Percentiles rank a stretch among this genome's conserved stretches.
Evolutionary conservation across 768 basidiomycete species (phyloP).

Genomic region (Boletus pseudo-olivaceus): DNA sequence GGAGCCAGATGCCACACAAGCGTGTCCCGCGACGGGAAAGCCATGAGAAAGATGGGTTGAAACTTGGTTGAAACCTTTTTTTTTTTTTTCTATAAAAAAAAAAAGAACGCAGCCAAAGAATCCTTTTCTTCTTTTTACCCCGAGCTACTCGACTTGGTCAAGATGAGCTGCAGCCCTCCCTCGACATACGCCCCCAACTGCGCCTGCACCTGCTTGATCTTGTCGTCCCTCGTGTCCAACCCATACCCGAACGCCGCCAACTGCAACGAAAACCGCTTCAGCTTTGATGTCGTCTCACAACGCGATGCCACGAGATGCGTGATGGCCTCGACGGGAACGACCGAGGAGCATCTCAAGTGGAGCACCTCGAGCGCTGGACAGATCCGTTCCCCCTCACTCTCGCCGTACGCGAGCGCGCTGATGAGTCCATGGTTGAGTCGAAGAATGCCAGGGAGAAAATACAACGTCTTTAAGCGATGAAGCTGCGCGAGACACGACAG

Average conservation of each 20-base stretch:
- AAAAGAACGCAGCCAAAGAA: too few relatives aligned
- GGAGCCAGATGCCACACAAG: too few relatives aligned
- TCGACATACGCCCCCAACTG: conserved; percentile 20
- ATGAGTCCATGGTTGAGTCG: conserved; percentile 32
- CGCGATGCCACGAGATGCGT: conserved; percentile 26
- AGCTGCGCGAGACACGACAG: conserved; percentile 23
- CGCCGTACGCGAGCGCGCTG: conserved; percentile 14
- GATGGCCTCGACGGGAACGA: conserved; percentile 23
- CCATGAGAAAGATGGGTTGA: too few relatives aligned
- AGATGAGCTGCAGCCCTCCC: conserved; percentile 17
- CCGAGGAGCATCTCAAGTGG: conserved; percentile 24
- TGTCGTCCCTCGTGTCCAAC: conserved; percentile 26
- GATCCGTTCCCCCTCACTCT: neutral
- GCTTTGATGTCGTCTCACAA: conserved; percentile 1
- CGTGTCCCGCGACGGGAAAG: too few relatives aligned
- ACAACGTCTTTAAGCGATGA: conserved; percentile 13
- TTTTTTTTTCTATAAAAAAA: too few relatives aligned
- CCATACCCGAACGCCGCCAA: conserved; percentile 30
- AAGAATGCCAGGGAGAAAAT: conserved; percentile 26
- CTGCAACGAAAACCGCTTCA: conserved; percentile 24
- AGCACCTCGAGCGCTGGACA: conserved; percentile 26
- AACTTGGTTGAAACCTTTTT: neutral
- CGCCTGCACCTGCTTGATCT: conserved; percentile 16
- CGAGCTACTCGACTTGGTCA: conserved; percentile 22
- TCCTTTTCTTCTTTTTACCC: conserved; percentile 1